phyloP scores from a whole-genome alignment of 2,329 filamentous ascomycete species.

The Ophiostoma triangulosporum region DNA sequence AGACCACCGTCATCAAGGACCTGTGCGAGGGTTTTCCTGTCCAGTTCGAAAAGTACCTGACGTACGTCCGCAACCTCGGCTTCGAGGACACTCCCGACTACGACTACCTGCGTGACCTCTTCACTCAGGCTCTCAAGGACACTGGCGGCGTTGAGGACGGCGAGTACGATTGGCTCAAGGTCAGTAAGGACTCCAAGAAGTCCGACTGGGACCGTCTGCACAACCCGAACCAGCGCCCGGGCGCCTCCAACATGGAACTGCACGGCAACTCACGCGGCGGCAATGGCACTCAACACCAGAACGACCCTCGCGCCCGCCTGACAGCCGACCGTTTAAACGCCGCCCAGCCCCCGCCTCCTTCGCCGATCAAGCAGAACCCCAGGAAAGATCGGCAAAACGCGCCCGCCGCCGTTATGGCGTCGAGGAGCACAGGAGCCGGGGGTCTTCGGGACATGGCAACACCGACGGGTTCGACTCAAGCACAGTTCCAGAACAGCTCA shows the following conservation, averaged over 20 bases:
- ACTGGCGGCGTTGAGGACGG: conserved; percentile 91
- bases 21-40: conserved; percentile 92
- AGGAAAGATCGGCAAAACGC: conserved; percentile 63
- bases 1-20: conserved; percentile 93
- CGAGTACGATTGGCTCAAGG: conserved; percentile 99
- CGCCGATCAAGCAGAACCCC: conserved; percentile 68
- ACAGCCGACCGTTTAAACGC: conserved; percentile 86
- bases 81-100: conserved; percentile 99
- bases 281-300: conserved; percentile 49
- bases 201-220: conserved; percentile 71
- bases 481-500: conserved; percentile 92
- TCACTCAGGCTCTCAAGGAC: conserved; percentile 91
- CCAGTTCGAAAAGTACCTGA: conserved; percentile 95
- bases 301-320: conserved; percentile 44
- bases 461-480: conserved; percentile 81
- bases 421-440: conserved; percentile 64
- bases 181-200: conserved; percentile 69
- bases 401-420: conserved; percentile 57
- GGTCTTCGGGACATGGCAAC: conserved; percentile 65
- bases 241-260: conserved; percentile 72
- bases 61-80: conserved; percentile 91
- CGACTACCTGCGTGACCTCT: conserved; percentile 90
- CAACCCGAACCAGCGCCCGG: conserved; percentile 63
- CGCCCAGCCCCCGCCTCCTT: conserved; percentile 78
- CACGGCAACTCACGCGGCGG: conserved; percentile 58